These are phyloP conservation scores for Glycine soja DNA, from an alignment of 306 rosid genomes.

Conservation along the genomic window DNA sequence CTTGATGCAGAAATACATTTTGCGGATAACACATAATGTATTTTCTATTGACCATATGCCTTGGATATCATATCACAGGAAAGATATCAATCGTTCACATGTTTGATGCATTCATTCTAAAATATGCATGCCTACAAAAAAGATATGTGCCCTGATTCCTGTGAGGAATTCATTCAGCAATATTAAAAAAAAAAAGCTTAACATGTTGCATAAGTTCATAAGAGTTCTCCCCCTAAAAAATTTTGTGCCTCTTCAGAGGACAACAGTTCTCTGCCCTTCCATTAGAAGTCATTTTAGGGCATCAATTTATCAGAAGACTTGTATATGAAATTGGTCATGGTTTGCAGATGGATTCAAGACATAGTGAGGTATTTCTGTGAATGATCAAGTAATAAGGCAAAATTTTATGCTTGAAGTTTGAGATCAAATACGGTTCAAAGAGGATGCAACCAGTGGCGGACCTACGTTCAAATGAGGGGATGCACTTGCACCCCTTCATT, in stretches of 20 bases:
- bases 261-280: not conserved
- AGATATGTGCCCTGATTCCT: not conserved
- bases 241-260: not conserved
- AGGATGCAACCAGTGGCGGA: not conserved
- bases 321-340: not conserved
- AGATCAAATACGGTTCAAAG: not conserved
- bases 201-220: not conserved
- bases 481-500: too few relatives aligned
- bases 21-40: not conserved
- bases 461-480: too few relatives aligned
- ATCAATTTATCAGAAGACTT: constrained; percentile 12
- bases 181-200: too few relatives aligned
- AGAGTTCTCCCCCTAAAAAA: not conserved
- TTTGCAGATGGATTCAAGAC: not conserved
- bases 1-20: not conserved
- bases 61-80: not conserved
- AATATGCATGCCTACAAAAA: not conserved
- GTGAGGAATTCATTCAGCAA: too few relatives aligned
- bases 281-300: not conserved
- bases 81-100: not conserved
- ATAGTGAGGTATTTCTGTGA: not conserved
- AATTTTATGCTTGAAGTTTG: not conserved
- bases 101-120: not conserved
- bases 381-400: not conserved
- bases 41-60: not conserved